phyloP scores from a whole-genome alignment of 1,284 basidiomycete species.

The Albatrellus sp. region DNA sequence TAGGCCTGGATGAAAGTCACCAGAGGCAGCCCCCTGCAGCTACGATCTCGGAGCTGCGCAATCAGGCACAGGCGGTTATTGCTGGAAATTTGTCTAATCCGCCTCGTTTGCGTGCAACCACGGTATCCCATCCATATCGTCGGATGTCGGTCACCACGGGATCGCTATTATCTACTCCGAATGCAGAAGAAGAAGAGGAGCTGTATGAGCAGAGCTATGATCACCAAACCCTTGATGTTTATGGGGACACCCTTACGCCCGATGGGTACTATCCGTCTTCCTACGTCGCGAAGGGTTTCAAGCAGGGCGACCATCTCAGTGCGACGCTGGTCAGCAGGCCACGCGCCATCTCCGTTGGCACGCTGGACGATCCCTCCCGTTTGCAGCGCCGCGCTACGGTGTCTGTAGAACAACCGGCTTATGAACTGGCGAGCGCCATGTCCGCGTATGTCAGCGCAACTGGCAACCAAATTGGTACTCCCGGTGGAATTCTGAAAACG shows the following conservation, averaged over 20 bases:
- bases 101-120: slow-evolving; percentile 75
- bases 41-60: slow-evolving; percentile 74
- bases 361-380: slow-evolving; percentile 69
- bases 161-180: slow-evolving; percentile 48
- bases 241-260: slow-evolving; percentile 40
- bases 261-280: slow-evolving; percentile 39
- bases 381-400: slow-evolving; percentile 52
- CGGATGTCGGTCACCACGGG: slow-evolving; percentile 41
- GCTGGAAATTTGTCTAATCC: slow-evolving; percentile 68
- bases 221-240: slow-evolving; percentile 23
- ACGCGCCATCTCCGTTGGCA: slow-evolving; percentile 85
- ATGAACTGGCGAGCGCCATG: slow-evolving; percentile 22
- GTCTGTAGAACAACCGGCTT: slow-evolving; percentile 40
- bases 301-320: slow-evolving; percentile 54
- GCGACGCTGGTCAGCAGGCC: slow-evolving; percentile 35
- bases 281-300: slow-evolving; percentile 63
- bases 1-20: slow-evolving; percentile 70
- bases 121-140: slow-evolving; percentile 77
- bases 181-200: slow-evolving; percentile 58
- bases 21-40: slow-evolving; percentile 57
- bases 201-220: slow-evolving; percentile 53
- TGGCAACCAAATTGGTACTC: slow-evolving; percentile 7
- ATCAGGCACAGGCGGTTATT: slow-evolving; percentile 80
- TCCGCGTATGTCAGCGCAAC: slow-evolving; percentile 9
- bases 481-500: slow-evolving; percentile 13